Evolutionary conservation across 2,329 filamentous ascomycete genomes (phyloP).

Genomic region (Magnaporthiopsis incrustans): DNA sequence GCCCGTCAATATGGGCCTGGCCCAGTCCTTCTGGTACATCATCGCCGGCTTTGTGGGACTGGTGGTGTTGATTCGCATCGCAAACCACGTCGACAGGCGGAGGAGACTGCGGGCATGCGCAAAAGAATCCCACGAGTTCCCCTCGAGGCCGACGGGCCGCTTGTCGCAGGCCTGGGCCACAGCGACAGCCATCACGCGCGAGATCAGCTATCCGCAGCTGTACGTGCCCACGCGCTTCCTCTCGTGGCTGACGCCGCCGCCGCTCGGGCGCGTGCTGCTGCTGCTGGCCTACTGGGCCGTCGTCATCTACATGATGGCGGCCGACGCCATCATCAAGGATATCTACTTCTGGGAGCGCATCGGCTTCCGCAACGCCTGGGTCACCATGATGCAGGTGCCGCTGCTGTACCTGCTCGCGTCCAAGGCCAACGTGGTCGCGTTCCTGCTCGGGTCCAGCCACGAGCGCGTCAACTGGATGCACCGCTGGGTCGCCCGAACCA

Average conservation of each 20-base stretch:
- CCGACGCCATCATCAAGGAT: constrained; percentile 40
- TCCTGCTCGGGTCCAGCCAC: constrained; percentile 54
- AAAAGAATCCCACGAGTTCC: constrained; percentile 35
- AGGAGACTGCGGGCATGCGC: constrained; percentile 37
- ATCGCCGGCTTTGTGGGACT: constrained; percentile 39
- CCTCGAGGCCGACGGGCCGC: constrained; percentile 41
- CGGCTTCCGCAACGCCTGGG: constrained; percentile 61
- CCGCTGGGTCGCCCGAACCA: constrained; percentile 61
- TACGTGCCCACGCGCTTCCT: constrained; percentile 37
- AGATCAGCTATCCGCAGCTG: constrained; percentile 47
- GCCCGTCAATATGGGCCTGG: constrained; percentile 40
- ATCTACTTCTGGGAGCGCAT: constrained; percentile 55
- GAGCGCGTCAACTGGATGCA: constrained; percentile 68
- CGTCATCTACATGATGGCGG: constrained; percentile 48
- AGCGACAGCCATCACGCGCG: constrained; percentile 46
- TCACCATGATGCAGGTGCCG: constrained; percentile 56
- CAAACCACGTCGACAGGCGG: constrained; percentile 34
- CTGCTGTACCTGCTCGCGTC: constrained; percentile 55
- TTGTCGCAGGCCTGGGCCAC: constrained; percentile 49
- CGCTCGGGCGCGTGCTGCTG: constrained; percentile 46
- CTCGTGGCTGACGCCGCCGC: constrained; percentile 50
- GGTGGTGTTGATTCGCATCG: constrained; percentile 29
- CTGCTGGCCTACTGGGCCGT: constrained; percentile 51
- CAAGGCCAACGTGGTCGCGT: constrained; percentile 51
- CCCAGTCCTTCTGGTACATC: constrained; percentile 52